Evolutionary conservation across 345 rosid genomes (phyloP).

Genomic region (Salix caprea): DNA sequence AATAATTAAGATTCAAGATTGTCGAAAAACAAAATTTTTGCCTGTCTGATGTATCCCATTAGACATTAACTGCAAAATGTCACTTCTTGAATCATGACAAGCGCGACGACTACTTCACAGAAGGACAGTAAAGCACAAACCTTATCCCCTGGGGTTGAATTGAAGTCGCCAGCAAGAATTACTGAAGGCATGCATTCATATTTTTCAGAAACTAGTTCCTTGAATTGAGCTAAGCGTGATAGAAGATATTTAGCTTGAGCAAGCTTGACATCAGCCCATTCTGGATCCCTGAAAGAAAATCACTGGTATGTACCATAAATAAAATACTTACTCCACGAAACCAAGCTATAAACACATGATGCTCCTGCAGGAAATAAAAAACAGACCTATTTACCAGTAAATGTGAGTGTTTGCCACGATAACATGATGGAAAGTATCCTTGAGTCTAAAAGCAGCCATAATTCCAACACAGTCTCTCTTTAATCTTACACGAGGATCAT

Average conservation of each 20-base stretch:
- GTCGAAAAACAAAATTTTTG: too few species aligned
- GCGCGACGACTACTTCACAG: neutral
- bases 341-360: neutral
- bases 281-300: constrained; percentile 70
- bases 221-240: constrained; percentile 61
- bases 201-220: constrained; percentile 44
- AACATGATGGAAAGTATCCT: constrained; percentile 48
- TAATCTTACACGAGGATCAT: constrained; percentile 71
- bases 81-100: neutral
- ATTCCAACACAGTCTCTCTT: constrained; percentile 90
- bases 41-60: too few species aligned
- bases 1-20: neutral
- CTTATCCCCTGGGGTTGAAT: constrained; percentile 81
- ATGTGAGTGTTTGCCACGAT: constrained; percentile 85
- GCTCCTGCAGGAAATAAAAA: neutral
- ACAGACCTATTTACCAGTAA: constrained; percentile 56
- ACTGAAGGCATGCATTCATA: constrained; percentile 60
- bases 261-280: constrained; percentile 87
- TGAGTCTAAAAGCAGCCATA: constrained; percentile 83
- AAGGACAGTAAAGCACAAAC: constrained; percentile 23
- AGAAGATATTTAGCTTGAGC: constrained; percentile 87
- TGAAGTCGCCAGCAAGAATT: constrained; percentile 86
- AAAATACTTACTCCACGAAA: neutral
- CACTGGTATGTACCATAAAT: neutral
- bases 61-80: too few species aligned